Percentiles rank a stretch among this genome's conserved stretches.
Conservation (phyloP, 306 rosid genomes). For the Ceratonia siliqua region DNA sequence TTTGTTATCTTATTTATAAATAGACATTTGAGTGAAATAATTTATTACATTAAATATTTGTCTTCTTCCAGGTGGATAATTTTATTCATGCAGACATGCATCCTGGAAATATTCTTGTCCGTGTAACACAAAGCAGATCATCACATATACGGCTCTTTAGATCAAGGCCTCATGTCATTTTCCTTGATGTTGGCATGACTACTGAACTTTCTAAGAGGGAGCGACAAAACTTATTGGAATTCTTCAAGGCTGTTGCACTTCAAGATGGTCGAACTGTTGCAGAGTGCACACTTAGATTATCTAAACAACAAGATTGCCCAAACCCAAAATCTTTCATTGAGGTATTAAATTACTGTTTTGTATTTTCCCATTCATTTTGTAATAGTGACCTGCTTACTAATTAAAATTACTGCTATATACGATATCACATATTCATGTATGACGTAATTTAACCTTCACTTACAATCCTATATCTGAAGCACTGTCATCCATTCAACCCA, state of each 20-base stretch:
- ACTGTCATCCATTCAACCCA: not conserved
- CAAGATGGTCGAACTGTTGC: constrained; percentile 71
- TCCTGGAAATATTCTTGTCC: constrained; percentile 88
- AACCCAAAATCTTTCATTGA: constrained; percentile 71
- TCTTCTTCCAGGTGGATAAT: constrained; percentile 70
- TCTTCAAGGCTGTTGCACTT: constrained; percentile 77
- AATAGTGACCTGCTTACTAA: not conserved
- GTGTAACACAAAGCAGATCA: constrained; percentile 43
- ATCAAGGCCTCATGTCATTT: constrained; percentile 76
- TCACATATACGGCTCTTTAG: constrained; percentile 50
- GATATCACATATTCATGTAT: not conserved
- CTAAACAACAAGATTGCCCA: constrained; percentile 69
- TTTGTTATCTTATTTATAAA: not conserved
- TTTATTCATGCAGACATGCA: constrained; percentile 92
- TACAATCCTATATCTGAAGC: not conserved
- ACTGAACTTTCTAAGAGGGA: constrained; percentile 72
- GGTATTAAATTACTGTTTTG: constrained; percentile 43
- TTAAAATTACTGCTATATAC: not conserved
- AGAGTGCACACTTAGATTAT: constrained; percentile 72
- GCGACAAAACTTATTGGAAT: constrained; percentile 50
- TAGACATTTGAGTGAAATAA: constrained; percentile 23
- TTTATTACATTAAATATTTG: constrained; percentile 10
- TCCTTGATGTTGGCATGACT: constrained; percentile 88
- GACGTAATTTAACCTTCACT: constrained; percentile 14
- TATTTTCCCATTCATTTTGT: constrained; percentile 24